Percentiles rank a stretch among this genome's conserved stretches.
phyloP scores from a whole-genome alignment of 768 basidiomycete genomes.

The Hericium alpestre region DNA sequence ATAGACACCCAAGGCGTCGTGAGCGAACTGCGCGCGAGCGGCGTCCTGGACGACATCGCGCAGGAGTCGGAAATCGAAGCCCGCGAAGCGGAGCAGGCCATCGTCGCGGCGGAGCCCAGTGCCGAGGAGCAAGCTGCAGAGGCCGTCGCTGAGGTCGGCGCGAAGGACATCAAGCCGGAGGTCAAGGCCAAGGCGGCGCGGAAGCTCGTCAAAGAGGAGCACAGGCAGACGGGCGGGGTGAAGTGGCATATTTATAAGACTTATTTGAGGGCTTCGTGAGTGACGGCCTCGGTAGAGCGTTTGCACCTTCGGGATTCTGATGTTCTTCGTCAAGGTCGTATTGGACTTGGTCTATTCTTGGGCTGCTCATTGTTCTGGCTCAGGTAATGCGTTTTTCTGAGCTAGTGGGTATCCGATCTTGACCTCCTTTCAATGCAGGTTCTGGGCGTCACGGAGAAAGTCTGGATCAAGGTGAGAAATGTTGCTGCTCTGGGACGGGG shows the following conservation, averaged over 20 bases:
- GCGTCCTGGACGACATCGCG: constrained; percentile 51
- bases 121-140: constrained; percentile 22
- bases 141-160: constrained; percentile 13
- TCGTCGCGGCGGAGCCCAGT: constrained; percentile 10
- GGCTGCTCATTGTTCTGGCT: constrained; percentile 35
- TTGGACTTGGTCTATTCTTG: constrained; percentile 53
- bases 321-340: constrained; percentile 36
- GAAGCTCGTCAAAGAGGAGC: constrained; percentile 73
- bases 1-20: constrained; percentile 67
- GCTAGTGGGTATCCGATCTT: background rate
- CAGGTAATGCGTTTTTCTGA: constrained; percentile 12
- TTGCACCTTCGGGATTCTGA: too few species aligned
- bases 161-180: constrained; percentile 16
- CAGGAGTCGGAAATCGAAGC: constrained; percentile 40
- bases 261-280: constrained; percentile 65
- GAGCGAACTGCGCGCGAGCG: constrained; percentile 49
- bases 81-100: constrained; percentile 31
- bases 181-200: constrained; percentile 48
- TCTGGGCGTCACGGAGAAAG: constrained; percentile 47
- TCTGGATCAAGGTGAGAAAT: constrained; percentile 59
- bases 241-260: constrained; percentile 59
- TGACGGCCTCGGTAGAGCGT: constrained; percentile 6
- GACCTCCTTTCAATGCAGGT: constrained; percentile 23
- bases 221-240: constrained; percentile 70
- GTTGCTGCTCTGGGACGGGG: too few species aligned